phyloP scores from a whole-genome alignment of 164 flowering plant species.

The Stephania japonica region DNA sequence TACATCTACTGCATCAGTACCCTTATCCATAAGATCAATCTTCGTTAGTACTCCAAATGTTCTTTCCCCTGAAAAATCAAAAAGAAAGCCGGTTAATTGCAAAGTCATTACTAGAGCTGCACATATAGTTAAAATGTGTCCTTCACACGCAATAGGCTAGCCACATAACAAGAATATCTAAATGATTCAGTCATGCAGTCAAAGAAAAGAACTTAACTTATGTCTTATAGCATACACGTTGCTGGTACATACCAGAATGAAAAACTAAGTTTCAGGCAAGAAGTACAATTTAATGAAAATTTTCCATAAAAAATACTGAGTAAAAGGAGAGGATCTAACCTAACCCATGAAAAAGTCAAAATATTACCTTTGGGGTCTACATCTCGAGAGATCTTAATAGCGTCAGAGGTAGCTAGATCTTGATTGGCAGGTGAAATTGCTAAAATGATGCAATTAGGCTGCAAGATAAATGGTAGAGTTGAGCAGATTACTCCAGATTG shows the following conservation, averaged over 20 bases:
- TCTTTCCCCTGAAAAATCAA: slow-evolving; percentile 60
- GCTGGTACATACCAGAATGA: not conserved
- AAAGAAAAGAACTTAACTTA: not conserved
- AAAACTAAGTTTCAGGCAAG: not conserved
- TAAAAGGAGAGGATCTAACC: too few relatives aligned
- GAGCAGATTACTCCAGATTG: not conserved
- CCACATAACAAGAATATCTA: too few relatives aligned
- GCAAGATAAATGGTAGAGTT: slow-evolving; percentile 22
- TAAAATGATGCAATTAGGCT: slow-evolving; percentile 90
- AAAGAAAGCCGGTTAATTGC: not conserved
- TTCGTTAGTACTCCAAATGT: slow-evolving; percentile 91
- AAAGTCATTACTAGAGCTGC: not conserved
- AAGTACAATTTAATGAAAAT: not conserved
- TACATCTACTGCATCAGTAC: slow-evolving; percentile 95
- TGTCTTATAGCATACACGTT: not conserved
- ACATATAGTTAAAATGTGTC: not conserved
- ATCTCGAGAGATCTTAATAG: slow-evolving; percentile 89
- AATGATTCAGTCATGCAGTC: not conserved
- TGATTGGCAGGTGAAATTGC: slow-evolving; percentile 98
- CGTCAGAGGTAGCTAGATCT: slow-evolving; percentile 99
- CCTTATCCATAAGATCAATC: slow-evolving; percentile 97
- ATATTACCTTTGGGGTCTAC: slow-evolving; percentile 85
- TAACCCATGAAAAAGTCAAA: not conserved
- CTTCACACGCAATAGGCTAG: not conserved
- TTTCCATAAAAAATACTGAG: too few relatives aligned